Base-by-base conservation (phyloP, 2,329 filamentous ascomycete genomes). In the Helminthosporium solani region DNA sequence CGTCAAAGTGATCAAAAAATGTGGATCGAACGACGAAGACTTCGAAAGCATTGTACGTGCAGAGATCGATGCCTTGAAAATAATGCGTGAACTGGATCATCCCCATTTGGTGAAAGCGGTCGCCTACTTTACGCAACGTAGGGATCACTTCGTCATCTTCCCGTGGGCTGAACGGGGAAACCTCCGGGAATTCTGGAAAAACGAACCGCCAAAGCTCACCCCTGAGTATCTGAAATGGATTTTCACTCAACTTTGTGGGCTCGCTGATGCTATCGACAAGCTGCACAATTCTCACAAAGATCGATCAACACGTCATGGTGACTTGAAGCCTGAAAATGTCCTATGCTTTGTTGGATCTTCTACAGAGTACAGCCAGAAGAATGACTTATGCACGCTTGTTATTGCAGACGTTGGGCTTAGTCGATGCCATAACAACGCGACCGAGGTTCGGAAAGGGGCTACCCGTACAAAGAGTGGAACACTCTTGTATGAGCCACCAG, bases 101-200 rank as follows among this genome's bases (percentile, higher is more conserved):
- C 27, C 37, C 4, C 54, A 57, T 36, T 19, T 57, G 14, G 44
- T 56, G 21, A 43, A 34, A 30, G 43, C 47, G 9, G 47, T 57
- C 19, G 48, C 50, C 5, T 52, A 50, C 33, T 57, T 49, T 20
- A 45, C 14, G 2, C 20, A 15, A 28, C 41, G 47, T 15, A 39
- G 50, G 15, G 35, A 37, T 7, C 48, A 47, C 12, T 56, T 46
- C 36, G 37, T 58, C 2, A 41, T 58, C 21, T 54, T 52, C 18
- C 45, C 49, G 28, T 58, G 55, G 55, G 55, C 53, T 4, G 39
- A 38, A 2, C 36, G 30, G 2, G 55, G 55, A 1, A 56, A 47
- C 37, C 53, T 58, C 1, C 33, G 48, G n/a, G 33, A 53, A 1
- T 44, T 54, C 31, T 59, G 56, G 52, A 25, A 47, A 9, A 23